Conservation (phyloP, 257 asterid genomes). For the Mitragyna speciosa region DNA sequence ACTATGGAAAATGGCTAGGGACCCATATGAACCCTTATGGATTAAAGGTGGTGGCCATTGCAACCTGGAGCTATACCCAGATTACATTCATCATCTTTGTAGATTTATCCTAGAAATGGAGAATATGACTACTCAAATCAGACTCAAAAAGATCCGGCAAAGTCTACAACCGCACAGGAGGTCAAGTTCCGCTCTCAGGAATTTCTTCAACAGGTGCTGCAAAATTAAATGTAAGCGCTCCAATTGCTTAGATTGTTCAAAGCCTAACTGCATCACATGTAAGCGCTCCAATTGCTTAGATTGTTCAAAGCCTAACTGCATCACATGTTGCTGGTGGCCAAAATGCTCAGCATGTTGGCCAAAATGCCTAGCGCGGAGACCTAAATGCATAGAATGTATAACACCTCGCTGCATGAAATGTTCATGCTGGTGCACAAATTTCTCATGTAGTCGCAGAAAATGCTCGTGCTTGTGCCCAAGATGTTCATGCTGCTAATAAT, state of each 20-base stretch:
- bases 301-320: conserved; percentile 43
- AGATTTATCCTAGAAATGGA: conserved; percentile 88
- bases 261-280: conserved; percentile 36
- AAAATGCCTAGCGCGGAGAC: conserved; percentile 39
- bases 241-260: conserved; percentile 44
- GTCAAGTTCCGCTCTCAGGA: conserved; percentile 25
- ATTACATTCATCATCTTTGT: conserved; percentile 84
- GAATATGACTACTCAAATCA: conserved; percentile 60
- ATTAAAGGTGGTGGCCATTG: conserved; percentile 99
- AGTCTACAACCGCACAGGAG: conserved; percentile 38
- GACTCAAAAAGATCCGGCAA: conserved; percentile 66
- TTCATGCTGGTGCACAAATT: conserved; percentile 60
- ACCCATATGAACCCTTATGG: conserved; percentile 96
- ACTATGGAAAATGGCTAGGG: conserved; percentile 83
- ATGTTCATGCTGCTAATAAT: conserved; percentile 30
- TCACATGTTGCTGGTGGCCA: conserved; percentile 44
- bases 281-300: conserved; percentile 43
- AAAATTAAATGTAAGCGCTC: conserved; percentile 41
- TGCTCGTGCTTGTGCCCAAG: conserved; percentile 33
- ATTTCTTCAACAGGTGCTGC: conserved; percentile 49
- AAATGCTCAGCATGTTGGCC: conserved; percentile 40
- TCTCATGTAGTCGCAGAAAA: conserved; percentile 58
- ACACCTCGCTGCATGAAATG: conserved; percentile 57
- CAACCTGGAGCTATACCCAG: conserved; percentile 97
- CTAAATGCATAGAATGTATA: conserved; percentile 34